Base-by-base conservation (phyloP, 345 rosid genomes). In the Pistacia integerrima region DNA sequence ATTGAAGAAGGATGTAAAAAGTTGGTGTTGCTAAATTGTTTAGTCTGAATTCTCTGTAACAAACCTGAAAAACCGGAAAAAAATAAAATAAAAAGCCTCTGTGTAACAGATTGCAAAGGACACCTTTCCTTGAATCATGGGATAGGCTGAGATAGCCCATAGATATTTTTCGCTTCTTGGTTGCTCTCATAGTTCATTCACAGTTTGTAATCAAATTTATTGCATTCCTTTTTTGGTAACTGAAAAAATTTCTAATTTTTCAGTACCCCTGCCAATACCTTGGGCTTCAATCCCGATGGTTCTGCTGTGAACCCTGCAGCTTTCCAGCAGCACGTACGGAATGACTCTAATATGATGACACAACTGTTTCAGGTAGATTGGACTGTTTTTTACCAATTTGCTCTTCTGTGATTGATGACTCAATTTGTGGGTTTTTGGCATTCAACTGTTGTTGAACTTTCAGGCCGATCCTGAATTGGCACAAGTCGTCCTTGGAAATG, bases 381-480 rank as follows among this genome's bases (percentile, higher is more conserved):
- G 67, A 70, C 64, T 67, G 57, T 25, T 76, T 18, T 13, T 18
- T 17, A 55, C 41, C 44, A 16, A 0, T 4, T 55, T 11, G 36
- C 1, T 25, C 44, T 56, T 54, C 35, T 51, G 12, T 51, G 12
- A 1, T 17, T 22, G 8, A 5, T 51, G 14, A 22, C 30, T 14
- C 41, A 20, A 52, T 64, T 60, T 69, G 20, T 64, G 14, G 56
- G 25, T 63, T 72, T 72, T 22, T 63, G 44, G 65, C 41, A 35
- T 62, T 38, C 35, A 33, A 46, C 69, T 74, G 69, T n/a, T 67
- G 0, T 61, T 65, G 73, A 73, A 67, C 46, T 70, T 77, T 62
- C 87, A 93, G 97, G 70, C 76, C 49, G 97, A 96, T 78, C 99
- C 99, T 51, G 97, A 96, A 85, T 89, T 96, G 73, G 98, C 98